These are phyloP conservation scores for Singerocomus inundabilis DNA, from an alignment of 1,284 basidiomycete species.

Conservation along the genomic window DNA sequence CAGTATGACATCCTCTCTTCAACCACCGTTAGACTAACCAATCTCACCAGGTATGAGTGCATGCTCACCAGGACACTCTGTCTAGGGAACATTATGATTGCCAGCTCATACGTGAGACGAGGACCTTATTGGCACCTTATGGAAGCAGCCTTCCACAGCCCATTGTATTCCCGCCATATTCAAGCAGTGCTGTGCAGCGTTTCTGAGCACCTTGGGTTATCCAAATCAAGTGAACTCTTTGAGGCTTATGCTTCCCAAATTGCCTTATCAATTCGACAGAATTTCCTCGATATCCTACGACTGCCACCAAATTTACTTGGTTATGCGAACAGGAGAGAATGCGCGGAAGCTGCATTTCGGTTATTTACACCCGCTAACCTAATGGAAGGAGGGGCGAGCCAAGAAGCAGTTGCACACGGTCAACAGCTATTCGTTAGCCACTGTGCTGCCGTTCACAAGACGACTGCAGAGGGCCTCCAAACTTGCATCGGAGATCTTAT, in stretches of 20 bases:
- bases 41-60: constrained; percentile 58
- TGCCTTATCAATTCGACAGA: constrained; percentile 59
- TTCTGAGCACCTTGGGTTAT: constrained; percentile 68
- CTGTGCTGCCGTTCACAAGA: constrained; percentile 59
- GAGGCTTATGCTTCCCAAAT: constrained; percentile 79
- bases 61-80: constrained; percentile 80
- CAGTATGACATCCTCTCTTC: constrained; percentile 42
- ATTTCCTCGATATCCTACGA: constrained; percentile 54
- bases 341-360: constrained; percentile 58
- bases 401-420: constrained; percentile 38
- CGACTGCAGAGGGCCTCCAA: constrained; percentile 50
- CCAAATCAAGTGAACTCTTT: constrained; percentile 66
- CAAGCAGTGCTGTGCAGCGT: constrained; percentile 64
- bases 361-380: constrained; percentile 63
- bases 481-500: constrained; percentile 73
- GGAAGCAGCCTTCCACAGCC: constrained; percentile 57
- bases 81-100: constrained; percentile 82
- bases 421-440: constrained; percentile 56
- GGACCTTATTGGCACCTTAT: constrained; percentile 87
- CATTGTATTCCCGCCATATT: constrained; percentile 58
- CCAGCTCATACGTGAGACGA: constrained; percentile 78
- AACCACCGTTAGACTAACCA: constrained; percentile 1
- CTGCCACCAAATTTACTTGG: constrained; percentile 74
- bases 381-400: constrained; percentile 36
- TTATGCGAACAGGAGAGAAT: constrained; percentile 58